phyloP scores from a whole-genome alignment of 768 basidiomycete genomes.

The Termitomyces sp. region DNA sequence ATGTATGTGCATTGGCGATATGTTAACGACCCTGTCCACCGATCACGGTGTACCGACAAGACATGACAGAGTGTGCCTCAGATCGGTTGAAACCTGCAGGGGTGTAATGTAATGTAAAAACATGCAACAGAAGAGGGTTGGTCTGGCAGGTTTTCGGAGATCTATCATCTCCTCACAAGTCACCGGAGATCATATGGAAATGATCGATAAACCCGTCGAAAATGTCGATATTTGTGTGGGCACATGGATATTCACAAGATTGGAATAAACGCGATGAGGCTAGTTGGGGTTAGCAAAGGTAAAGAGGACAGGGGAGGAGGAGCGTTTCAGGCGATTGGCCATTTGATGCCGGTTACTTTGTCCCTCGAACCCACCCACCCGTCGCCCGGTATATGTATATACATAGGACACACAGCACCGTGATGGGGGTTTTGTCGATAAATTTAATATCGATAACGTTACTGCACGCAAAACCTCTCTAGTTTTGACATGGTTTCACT shows the following conservation, averaged over 20 bases:
- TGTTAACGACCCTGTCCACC: background rate
- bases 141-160: background rate
- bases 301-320: background rate
- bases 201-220: background rate
- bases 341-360: background rate
- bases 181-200: conserved; percentile 3
- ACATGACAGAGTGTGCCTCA: too few relatives aligned
- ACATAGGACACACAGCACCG: too few relatives aligned
- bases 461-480: background rate
- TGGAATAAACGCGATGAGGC: too few relatives aligned
- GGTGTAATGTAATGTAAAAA: too few relatives aligned
- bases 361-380: background rate
- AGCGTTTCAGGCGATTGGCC: background rate
- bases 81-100: background rate
- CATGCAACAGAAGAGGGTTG: background rate
- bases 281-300: background rate
- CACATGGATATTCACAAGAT: too few relatives aligned
- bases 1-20: background rate
- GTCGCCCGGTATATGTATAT: background rate
- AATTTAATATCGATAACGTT: background rate
- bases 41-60: background rate
- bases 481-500: background rate
- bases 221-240: background rate
- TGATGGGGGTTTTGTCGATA: too few relatives aligned
- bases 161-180: background rate